Percentiles rank a stretch among this genome's conserved stretches.
phyloP scores from a whole-genome alignment of 306 rosid genomes.

The Astragalus glycyphyllos region DNA sequence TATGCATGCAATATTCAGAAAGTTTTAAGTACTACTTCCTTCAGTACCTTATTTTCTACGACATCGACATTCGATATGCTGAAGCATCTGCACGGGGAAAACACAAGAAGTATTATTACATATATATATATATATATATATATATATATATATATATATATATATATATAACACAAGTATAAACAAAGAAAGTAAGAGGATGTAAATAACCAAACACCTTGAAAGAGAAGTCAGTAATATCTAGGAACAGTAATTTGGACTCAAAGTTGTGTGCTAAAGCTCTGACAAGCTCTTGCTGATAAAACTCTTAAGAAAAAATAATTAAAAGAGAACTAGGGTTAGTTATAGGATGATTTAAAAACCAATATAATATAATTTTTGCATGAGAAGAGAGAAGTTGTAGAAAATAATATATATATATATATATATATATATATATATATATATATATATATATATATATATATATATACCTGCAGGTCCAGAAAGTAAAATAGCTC shows the following conservation, averaged over 20 bases:
- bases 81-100: slow-evolving; percentile 68
- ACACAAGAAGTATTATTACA: slow-evolving; percentile 34
- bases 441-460: too few relatives aligned
- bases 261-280: slow-evolving; percentile 76
- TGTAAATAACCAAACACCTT: slow-evolving; percentile 71
- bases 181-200: slow-evolving; percentile 29
- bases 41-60: too few relatives aligned
- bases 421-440: too few relatives aligned
- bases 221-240: slow-evolving; percentile 68
- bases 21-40: slow-evolving; percentile 22
- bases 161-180: too few relatives aligned
- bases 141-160: too few relatives aligned
- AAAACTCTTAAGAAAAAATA: slow-evolving; percentile 75
- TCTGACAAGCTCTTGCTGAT: slow-evolving; percentile 76
- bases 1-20: slow-evolving; percentile 4
- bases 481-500: slow-evolving; percentile 86
- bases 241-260: slow-evolving; percentile 78
- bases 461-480: slow-evolving; percentile 65
- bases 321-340: slow-evolving; percentile 10
- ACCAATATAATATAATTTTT: too few relatives aligned
- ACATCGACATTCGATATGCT: too few relatives aligned
- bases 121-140: too few relatives aligned
- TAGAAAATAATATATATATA: too few relatives aligned
- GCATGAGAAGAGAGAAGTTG: slow-evolving; percentile 8
- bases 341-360: slow-evolving; percentile 28